Evolutionary conservation across 192 early-diverging fungal genomes (phyloP).

Genomic region (Entomortierella parvispora): DNA sequence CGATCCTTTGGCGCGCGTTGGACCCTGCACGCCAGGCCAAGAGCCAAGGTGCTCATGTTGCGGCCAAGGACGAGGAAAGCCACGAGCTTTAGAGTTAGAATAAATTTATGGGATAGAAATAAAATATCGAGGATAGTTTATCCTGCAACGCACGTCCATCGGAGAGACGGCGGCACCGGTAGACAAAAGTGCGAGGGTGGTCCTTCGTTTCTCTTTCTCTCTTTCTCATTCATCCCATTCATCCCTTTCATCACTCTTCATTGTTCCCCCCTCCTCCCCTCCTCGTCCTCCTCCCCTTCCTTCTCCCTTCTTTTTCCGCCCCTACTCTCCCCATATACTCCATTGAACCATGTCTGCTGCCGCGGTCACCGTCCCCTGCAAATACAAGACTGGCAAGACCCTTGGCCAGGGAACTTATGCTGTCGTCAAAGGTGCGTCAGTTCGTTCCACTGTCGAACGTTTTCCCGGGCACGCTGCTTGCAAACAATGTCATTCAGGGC

Average conservation of each 20-base stretch:
- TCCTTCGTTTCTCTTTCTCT: background rate
- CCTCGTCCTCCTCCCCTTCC: background rate
- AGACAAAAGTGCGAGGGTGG: no score
- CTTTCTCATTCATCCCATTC: background rate
- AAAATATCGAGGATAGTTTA: no score
- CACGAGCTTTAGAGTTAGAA: conserved; percentile 25
- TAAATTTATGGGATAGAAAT: background rate
- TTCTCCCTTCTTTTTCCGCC: background rate
- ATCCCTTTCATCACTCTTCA: background rate
- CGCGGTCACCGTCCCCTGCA: conserved; percentile 57
- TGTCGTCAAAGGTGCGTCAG: conserved; percentile 67
- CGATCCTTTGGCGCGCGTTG: conserved; percentile 34
- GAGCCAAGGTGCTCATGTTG: conserved; percentile 9
- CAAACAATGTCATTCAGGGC: no score
- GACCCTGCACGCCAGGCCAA: conserved; percentile 29
- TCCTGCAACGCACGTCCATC: no score
- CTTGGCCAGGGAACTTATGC: conserved; percentile 76
- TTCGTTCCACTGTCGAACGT: background rate
- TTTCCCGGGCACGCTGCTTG: conserved; percentile 14
- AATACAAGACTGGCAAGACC: conserved; percentile 74
- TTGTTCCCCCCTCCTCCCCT: background rate
- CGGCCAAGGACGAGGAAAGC: conserved; percentile 8
- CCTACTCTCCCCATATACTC: background rate
- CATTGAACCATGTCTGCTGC: conserved; percentile 19
- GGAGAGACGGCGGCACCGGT: no score